Percentiles rank a stretch among this genome's conserved stretches.
These are phyloP conservation scores for Colletotrichum sp. DNA, from an alignment of 2,329 filamentous ascomycete genomes.

Conservation along the genomic window DNA sequence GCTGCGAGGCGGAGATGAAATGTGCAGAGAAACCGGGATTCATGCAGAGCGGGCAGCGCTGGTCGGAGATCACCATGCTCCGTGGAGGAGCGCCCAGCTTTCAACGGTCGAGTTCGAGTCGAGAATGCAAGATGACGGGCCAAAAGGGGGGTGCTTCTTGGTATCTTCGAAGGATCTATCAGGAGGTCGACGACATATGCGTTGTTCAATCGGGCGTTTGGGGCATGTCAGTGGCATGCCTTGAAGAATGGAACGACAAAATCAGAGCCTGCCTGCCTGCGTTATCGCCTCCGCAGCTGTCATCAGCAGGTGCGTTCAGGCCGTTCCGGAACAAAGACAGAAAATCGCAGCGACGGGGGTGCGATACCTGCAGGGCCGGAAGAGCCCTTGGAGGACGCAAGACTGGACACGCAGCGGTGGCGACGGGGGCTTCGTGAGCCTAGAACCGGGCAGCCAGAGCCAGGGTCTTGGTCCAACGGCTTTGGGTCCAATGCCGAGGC, in stretches of 20 bases:
- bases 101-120: background rate
- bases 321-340: background rate
- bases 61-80: background rate
- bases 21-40: background rate
- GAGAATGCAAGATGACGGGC: background rate
- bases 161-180: background rate
- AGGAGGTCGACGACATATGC: background rate
- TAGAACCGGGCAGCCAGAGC: background rate
- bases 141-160: background rate
- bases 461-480: background rate
- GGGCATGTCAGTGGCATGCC: background rate
- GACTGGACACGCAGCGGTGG: background rate
- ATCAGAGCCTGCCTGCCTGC: background rate
- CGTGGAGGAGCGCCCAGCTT: background rate
- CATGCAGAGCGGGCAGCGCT: background rate
- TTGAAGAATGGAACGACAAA: background rate
- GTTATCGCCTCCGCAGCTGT: background rate
- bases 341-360: background rate
- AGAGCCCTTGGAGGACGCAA: background rate
- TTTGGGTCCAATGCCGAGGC: background rate
- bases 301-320: background rate
- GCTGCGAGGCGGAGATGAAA: background rate
- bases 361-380: background rate
- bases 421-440: background rate
- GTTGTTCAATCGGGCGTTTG: background rate